Conservation (phyloP, 805 yeast genomes). For the Wickerhamiella cacticola region DNA sequence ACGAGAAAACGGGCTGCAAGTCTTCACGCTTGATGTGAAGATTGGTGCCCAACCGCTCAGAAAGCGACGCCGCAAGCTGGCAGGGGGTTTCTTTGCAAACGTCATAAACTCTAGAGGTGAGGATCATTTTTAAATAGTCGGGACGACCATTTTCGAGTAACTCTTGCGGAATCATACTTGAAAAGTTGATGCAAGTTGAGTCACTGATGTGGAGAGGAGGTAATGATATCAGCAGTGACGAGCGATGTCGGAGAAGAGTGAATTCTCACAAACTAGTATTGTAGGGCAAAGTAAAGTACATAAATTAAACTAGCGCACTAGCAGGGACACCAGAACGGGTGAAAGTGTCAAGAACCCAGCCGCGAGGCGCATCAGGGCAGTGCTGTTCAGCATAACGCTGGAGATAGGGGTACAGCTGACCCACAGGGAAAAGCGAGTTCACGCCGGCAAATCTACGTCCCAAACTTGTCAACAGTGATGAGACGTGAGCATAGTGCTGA, state of each 20-base stretch:
- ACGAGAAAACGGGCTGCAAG: conserved; percentile 84
- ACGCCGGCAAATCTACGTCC: conserved; percentile 57
- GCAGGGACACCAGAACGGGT: conserved; percentile 27
- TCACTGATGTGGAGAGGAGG: not conserved
- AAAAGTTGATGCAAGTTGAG: not conserved
- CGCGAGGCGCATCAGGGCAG: conserved; percentile 31
- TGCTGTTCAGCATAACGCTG: conserved; percentile 42
- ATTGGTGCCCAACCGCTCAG: conserved; percentile 62
- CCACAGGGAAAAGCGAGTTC: conserved; percentile 71
- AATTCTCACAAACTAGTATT: not conserved
- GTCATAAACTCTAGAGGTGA: conserved; percentile 90
- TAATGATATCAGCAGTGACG: not conserved
- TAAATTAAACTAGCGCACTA: conserved; percentile 8
- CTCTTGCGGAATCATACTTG: not conserved
- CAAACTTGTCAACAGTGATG: conserved; percentile 33
- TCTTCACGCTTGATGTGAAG: conserved; percentile 85
- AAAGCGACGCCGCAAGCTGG: conserved; percentile 58
- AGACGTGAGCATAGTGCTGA: conserved; percentile 31
- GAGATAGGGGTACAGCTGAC: conserved; percentile 53
- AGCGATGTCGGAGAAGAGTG: not conserved
- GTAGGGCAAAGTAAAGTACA: not conserved
- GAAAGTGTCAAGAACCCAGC: conserved; percentile 33
- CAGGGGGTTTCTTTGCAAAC: conserved; percentile 86
- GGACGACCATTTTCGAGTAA: conserved; percentile 44
- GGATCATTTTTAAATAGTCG: conserved; percentile 82